These are phyloP conservation scores for Pseudocercospora crystallina DNA, from an alignment of 2,329 filamentous ascomycete species.

Conservation along the genomic window DNA sequence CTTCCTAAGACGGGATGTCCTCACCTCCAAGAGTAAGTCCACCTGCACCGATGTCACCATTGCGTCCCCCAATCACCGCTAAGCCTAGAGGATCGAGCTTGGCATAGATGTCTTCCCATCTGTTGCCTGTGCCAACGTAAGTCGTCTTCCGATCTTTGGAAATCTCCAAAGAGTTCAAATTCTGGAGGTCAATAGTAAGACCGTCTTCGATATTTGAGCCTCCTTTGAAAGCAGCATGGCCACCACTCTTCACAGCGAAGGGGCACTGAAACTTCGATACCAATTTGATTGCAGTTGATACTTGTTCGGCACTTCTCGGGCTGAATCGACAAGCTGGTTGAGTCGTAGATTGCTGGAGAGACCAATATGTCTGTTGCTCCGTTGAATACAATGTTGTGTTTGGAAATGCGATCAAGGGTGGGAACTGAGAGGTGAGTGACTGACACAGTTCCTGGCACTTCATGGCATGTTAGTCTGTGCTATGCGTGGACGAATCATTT, in stretches of 20 bases:
- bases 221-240: constrained; percentile 27
- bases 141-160: constrained; percentile 9
- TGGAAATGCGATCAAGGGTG: no score
- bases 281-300: constrained; percentile 11
- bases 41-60: constrained; percentile 27
- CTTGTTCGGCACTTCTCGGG: constrained; percentile 12
- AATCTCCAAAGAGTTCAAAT: constrained; percentile 15
- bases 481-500: no score
- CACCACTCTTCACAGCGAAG: constrained; percentile 32
- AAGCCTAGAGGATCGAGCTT: constrained; percentile 14
- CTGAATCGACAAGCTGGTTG: constrained; percentile 20
- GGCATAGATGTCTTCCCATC: constrained; percentile 21
- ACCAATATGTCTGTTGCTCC: no score
- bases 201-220: constrained; percentile 28
- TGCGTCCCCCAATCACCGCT: constrained; percentile 21
- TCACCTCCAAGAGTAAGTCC: constrained; percentile 23
- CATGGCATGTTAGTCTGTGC: no score
- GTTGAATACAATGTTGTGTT: no score
- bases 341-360: no score
- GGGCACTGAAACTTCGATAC: constrained; percentile 18
- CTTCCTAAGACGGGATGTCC: background rate
- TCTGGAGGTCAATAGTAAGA: constrained; percentile 27
- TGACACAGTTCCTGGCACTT: no score
- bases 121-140: constrained; percentile 13
- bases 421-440: no score